Evolutionary conservation across 176 grass and related monocot genomes (phyloP).

Genomic region (Paspalum notatum): DNA sequence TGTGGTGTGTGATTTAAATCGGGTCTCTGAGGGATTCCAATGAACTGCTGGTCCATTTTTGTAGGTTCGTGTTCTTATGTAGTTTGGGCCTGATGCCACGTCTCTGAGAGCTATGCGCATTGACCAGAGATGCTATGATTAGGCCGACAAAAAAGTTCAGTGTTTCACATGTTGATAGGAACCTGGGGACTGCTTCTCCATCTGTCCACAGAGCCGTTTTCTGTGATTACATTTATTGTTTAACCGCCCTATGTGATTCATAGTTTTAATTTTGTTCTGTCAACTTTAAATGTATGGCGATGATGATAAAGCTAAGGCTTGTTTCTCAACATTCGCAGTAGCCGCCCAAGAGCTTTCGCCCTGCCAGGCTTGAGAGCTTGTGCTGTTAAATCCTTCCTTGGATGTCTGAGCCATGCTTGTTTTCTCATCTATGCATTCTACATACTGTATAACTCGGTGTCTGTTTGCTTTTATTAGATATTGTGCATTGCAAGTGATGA

Average conservation of each 20-base stretch:
- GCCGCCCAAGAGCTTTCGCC: constrained; percentile 61
- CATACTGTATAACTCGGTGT: neutral
- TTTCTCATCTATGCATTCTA: no score
- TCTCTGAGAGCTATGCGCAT: constrained; percentile 53
- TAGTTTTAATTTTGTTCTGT: neutral
- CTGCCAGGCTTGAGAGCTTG: constrained; percentile 59
- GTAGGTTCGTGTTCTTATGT: neutral
- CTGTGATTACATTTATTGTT: constrained; percentile 69
- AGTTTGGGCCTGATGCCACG: constrained; percentile 67
- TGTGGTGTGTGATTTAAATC: constrained; percentile 86
- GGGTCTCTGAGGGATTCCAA: constrained; percentile 67
- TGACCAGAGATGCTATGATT: constrained; percentile 74
- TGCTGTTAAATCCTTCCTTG: constrained; percentile 68
- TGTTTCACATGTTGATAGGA: constrained; percentile 85
- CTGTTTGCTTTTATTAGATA: neutral
- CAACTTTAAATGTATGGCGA: neutral
- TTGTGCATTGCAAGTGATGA: constrained; percentile 28
- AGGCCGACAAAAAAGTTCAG: constrained; percentile 47
- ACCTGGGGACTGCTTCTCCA: constrained; percentile 56
- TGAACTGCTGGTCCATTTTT: no score
- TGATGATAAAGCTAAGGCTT: constrained; percentile 53
- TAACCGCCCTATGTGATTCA: neutral
- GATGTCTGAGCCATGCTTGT: constrained; percentile 49
- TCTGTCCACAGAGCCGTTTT: constrained; percentile 79
- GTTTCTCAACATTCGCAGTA: constrained; percentile 76